Conservation (phyloP, 176 grass and related monocot species). For the Bonia amplexicaulis region DNA sequence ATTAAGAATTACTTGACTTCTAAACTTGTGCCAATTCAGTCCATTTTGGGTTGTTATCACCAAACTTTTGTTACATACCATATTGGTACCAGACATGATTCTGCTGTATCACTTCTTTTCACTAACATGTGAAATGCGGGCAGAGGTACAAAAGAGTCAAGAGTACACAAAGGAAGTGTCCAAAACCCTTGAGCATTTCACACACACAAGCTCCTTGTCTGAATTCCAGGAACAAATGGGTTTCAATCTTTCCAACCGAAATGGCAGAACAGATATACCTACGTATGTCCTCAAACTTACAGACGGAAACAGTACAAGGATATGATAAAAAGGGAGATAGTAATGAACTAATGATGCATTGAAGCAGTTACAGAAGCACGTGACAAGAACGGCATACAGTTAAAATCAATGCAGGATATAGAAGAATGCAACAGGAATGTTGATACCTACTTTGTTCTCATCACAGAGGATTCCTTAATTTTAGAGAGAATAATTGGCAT, state of each 20-base stretch:
- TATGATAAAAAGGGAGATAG: neutral
- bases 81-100: slow-evolving; percentile 3
- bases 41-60: neutral
- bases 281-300: neutral
- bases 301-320: slow-evolving; percentile 7
- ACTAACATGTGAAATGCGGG: neutral
- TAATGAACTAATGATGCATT: neutral
- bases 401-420: neutral
- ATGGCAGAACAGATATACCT: neutral
- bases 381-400: neutral
- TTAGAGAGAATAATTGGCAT: slow-evolving; percentile 70
- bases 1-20: neutral
- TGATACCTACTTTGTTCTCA: slow-evolving; percentile 48
- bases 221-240: neutral
- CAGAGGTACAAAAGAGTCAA: neutral
- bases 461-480: slow-evolving; percentile 53
- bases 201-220: neutral
- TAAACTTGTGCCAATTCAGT: neutral
- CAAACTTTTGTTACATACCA: neutral
- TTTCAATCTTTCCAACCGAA: neutral
- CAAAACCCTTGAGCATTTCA: neutral
- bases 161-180: neutral
- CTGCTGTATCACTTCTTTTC: neutral
- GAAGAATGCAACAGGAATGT: neutral
- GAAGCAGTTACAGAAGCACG: neutral